A percentile compares a stretch with the other conserved stretches of the same genome.
Conservation (phyloP, 441 rosid genomes). For the Populus tomentosa region DNA sequence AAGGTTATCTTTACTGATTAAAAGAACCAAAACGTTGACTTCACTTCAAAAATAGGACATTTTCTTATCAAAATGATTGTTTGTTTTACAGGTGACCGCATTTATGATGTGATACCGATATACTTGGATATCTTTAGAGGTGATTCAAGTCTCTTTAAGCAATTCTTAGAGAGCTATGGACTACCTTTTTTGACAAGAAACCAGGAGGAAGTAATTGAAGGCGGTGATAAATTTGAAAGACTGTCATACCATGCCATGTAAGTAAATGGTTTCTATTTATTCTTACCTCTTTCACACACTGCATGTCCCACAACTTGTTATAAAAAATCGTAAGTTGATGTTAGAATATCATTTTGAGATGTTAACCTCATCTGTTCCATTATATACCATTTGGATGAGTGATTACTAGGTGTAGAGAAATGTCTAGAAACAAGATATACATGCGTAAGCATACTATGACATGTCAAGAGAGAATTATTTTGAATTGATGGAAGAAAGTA, state of each 20-base stretch:
- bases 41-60: background rate
- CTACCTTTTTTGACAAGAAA: slow-evolving; percentile 57
- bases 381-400: background rate
- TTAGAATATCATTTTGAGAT: background rate
- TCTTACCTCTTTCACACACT: background rate
- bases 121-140: slow-evolving; percentile 85
- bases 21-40: background rate
- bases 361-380: background rate
- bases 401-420: background rate
- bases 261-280: slow-evolving; percentile 25
- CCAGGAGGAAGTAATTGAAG: slow-evolving; percentile 16
- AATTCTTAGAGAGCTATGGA: slow-evolving; percentile 63
- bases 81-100: slow-evolving; percentile 69
- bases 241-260: slow-evolving; percentile 91
- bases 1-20: background rate
- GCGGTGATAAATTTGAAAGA: slow-evolving; percentile 36
- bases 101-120: slow-evolving; percentile 78
- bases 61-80: background rate
- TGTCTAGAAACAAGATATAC: background rate
- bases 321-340: background rate
- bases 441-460: background rate
- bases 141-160: slow-evolving; percentile 54
- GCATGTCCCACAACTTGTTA: background rate
- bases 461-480: background rate
- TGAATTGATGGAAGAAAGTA: background rate